A percentile compares a stretch with the other conserved stretches of the same genome.
These are phyloP conservation scores for Solanum bulbocastanum DNA, from an alignment of 257 asterid species.

Conservation along the genomic window DNA sequence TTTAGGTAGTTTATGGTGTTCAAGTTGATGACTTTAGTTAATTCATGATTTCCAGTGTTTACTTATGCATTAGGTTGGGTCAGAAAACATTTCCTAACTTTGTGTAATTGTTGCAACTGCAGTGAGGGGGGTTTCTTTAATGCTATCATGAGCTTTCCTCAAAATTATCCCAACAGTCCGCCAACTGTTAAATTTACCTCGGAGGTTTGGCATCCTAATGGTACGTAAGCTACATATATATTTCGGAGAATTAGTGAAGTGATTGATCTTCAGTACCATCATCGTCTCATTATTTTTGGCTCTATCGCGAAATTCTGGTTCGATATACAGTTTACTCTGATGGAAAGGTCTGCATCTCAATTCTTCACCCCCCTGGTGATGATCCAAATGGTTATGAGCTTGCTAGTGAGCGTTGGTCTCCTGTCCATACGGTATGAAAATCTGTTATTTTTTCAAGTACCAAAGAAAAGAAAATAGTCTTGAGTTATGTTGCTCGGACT, in stretches of 20 bases:
- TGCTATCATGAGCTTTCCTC: conserved; percentile 92
- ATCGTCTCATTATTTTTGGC: background rate
- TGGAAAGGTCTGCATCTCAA: conserved; percentile 96
- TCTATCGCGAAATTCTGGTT: conserved; percentile 3
- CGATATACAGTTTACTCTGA: conserved; percentile 65
- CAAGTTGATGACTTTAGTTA: background rate
- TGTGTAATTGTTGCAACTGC: conserved; percentile 23
- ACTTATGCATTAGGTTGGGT: background rate
- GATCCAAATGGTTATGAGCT: conserved; percentile 99
- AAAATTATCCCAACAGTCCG: conserved; percentile 86
- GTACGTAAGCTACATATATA: conserved; percentile 25
- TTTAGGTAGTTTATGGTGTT: background rate
- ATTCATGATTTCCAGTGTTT: background rate
- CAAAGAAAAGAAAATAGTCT: background rate
- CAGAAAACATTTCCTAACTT: background rate
- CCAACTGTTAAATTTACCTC: conserved; percentile 89
- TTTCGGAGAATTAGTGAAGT: background rate
- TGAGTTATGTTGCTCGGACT: background rate
- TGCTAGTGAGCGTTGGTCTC: conserved; percentile 99
- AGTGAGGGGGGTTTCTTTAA: conserved; percentile 98
- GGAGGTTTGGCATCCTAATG: conserved; percentile 99
- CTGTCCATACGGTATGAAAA: conserved; percentile 84
- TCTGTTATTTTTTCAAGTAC: background rate
- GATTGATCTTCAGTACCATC: background rate
- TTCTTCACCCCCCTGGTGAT: conserved; percentile 96